Evolutionary conservation across 2,329 filamentous ascomycete species (phyloP).

Genomic region (Fusarium verrucosum): DNA sequence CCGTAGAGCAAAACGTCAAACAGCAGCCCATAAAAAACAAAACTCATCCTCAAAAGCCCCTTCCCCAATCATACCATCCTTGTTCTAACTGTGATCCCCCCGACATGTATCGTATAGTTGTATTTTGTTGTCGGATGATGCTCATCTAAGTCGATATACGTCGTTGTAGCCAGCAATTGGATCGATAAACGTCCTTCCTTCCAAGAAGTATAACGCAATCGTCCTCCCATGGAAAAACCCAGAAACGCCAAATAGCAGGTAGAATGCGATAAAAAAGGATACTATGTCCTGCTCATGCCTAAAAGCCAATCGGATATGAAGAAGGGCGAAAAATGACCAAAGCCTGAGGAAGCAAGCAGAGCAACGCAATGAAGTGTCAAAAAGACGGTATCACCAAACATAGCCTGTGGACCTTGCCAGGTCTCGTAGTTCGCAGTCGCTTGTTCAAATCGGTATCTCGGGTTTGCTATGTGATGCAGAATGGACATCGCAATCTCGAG

Average conservation of each 20-base stretch:
- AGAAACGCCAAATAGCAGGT: conserved; percentile 22
- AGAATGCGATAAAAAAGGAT: conserved; percentile 20
- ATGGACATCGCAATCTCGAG: not conserved
- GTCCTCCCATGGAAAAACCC: conserved; percentile 7
- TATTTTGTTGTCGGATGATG: not conserved
- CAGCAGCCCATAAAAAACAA: conserved; percentile 7
- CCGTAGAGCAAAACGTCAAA: not conserved
- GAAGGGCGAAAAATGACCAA: not conserved
- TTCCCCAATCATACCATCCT: conserved; percentile 1
- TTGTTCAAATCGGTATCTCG: not conserved
- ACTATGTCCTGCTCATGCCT: conserved; percentile 3
- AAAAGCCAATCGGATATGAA: conserved; percentile 15
- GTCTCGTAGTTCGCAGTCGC: conserved; percentile 2
- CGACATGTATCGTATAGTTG: not conserved
- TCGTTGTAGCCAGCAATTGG: conserved; percentile 14
- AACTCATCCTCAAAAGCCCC: not conserved
- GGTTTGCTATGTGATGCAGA: not conserved
- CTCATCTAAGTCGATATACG: conserved; percentile 14
- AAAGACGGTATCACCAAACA: conserved; percentile 12
- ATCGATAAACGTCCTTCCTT: conserved; percentile 5
- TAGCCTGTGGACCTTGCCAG: not conserved
- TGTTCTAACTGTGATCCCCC: conserved; percentile 10
- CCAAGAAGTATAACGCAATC: conserved; percentile 7
- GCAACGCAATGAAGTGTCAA: not conserved
- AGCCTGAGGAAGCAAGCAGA: not conserved